Percentiles rank a stretch among this genome's conserved stretches.
Conservation (phyloP, 2,329 filamentous ascomycete species). For the Cytospora schulzeri region DNA sequence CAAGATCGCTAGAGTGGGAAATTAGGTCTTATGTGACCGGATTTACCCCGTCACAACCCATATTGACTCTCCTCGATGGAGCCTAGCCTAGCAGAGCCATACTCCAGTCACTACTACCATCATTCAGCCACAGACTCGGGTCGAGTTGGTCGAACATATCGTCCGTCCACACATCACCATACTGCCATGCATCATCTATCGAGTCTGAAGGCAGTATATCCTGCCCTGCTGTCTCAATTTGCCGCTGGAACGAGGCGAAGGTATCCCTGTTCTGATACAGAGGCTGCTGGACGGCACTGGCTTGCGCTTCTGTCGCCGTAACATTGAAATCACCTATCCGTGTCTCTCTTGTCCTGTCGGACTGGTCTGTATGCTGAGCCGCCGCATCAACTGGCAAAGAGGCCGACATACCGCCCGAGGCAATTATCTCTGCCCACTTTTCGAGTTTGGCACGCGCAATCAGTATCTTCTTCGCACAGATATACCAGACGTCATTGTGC, state of each 20-base stretch:
- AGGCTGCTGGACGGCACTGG: neutral
- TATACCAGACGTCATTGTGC: slow-evolving; percentile 51
- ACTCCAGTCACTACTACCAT: slow-evolving; percentile 15
- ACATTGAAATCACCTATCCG: neutral
- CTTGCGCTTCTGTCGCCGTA: neutral
- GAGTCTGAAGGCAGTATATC: slow-evolving; percentile 8
- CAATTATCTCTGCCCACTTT: slow-evolving; percentile 49
- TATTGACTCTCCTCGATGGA: slow-evolving; percentile 7
- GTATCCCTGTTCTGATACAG: neutral
- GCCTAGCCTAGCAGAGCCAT: slow-evolving; percentile 3
- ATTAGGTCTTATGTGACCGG: neutral
- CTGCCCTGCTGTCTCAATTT: slow-evolving; percentile 9
- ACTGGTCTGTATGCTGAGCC: neutral
- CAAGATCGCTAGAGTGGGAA: neutral
- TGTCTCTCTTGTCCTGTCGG: neutral
- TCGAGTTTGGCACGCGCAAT: slow-evolving; percentile 50
- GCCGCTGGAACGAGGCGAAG: slow-evolving; percentile 4
- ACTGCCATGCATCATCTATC: slow-evolving; percentile 25
- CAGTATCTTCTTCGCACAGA: slow-evolving; percentile 50
- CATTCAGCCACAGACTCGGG: slow-evolving; percentile 30
- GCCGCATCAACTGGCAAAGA: neutral
- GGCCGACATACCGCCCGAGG: slow-evolving; percentile 33
- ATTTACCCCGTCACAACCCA: neutral
- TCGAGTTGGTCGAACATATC: slow-evolving; percentile 31
- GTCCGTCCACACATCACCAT: slow-evolving; percentile 27